Base-by-base conservation (phyloP, 2,329 filamentous ascomycete species). In the Arthrinium puccinioides region DNA sequence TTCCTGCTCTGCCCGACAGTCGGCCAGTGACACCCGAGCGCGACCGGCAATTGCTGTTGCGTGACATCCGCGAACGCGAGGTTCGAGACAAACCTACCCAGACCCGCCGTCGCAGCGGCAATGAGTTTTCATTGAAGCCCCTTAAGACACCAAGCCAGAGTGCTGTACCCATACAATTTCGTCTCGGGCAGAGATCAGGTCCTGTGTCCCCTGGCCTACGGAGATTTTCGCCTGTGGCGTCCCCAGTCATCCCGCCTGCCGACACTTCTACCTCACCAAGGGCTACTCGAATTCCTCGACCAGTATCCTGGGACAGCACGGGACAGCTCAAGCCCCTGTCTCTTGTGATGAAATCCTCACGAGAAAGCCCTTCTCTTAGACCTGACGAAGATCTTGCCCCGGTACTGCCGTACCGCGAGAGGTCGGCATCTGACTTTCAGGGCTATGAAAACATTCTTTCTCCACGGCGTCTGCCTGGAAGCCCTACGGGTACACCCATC, bases 261-360 rank as follows among this genome's bases (percentile, higher is more conserved):
- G 64, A 70, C 45, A 42, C 54, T 14, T 51, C 45, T 38, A 55
- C 54, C 21, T 45, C 57, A 11, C 48, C 50, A 11, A 68, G 62
- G 47, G 57, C n/a, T n/a, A n/a, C 61, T 34, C 54, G 61, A 28
- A 51, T 65, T 19, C 67, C 66, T 16, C 67, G 77, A 5, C 75
- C 75, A 10, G 76, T 64, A 10, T 80, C 75, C 1, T 81, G 76
- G 76, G 76, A 79, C 30, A 75, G 62, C 45, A 72, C 70, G 14
- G 74, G 74, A 38, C 87, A 92, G 53, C 82, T 89, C 51, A 81
- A 84, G 47, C 89, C 89, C 0, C 64, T 96, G 8, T 90, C 85
- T 59, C 78, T 95, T 16, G 76, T 94, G 6, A 85, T 94, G 57
- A 79, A 65, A 45, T 66, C 64, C 4, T 63, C 67, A 8, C 62